Base-by-base conservation (phyloP, 2,329 filamentous ascomycete species). In the Exophiala lecanii-corni region DNA sequence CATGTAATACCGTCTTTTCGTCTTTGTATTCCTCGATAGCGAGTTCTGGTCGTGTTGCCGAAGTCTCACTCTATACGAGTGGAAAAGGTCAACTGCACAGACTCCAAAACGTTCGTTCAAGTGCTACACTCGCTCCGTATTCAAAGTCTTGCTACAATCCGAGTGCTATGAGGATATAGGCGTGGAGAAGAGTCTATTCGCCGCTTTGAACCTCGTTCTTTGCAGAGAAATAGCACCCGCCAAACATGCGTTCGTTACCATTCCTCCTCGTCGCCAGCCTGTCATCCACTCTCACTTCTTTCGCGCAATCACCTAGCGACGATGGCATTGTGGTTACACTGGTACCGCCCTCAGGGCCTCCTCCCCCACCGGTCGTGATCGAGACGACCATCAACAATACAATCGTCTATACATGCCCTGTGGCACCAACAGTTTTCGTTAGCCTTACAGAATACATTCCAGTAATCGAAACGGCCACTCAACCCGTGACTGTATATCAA, bases 401-500 rank as follows among this genome's bases (percentile, higher is more conserved):
- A 9, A 30, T 46, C 16, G 17, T 40, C 17, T 35, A 40, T 21
- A 48, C 38, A 9, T 51, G 49, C 43, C 45, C 45, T 17, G 40
- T 45, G 16, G 17, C 42, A 28, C 43, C 49, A 19, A 51, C 49
- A 15, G 40, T 51, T 12, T 49, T 46, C 26, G 25, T 51, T 33
- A 49, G 39, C 19, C 32, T 49, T 15, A 51, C 49, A 10, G 21
- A 45, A 13, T 46, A 42, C 32, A 28, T 49, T 36, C 40, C 43
- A 9, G 16, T 35, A n/a, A 35, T 18, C 19, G 30, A 34, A 10
- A 41, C 39, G 1, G 26, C 42, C 18, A 41, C 45, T 23, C 39
- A 45, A 23, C 44, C 50, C 15, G 45, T 51, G 20, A 51, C 49
- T 17, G 48, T 51, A 18, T 51, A 43, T 34, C 49, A 49, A 30